A percentile compares a stretch with the other conserved stretches of the same genome.
These are phyloP conservation scores for Sporothrix humicola DNA, from an alignment of 2,329 filamentous ascomycete species.

Conservation along the genomic window DNA sequence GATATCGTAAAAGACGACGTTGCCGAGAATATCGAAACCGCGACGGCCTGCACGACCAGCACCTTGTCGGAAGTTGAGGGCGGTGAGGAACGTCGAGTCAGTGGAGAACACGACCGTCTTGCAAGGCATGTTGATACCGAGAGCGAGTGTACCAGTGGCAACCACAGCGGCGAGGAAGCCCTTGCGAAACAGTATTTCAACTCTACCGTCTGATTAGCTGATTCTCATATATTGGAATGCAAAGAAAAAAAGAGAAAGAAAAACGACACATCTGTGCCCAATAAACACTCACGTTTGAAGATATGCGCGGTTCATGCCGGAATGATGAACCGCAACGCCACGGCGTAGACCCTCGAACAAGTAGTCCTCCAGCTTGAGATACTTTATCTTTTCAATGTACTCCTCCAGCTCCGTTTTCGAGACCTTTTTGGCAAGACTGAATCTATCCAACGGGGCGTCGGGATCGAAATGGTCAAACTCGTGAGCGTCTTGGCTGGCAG, in stretches of 20 bases:
- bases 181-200: conserved; percentile 76
- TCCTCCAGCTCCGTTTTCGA: conserved; percentile 63
- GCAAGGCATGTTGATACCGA: conserved; percentile 85
- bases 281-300: conserved; percentile 61
- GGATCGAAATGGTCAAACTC: conserved; percentile 71
- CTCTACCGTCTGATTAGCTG: conserved; percentile 44
- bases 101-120: conserved; percentile 80
- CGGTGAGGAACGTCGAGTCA: conserved; percentile 74
- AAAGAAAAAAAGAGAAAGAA: conserved; percentile 19
- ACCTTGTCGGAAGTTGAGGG: conserved; percentile 77
- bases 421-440: conserved; percentile 70
- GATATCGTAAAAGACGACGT: conserved; percentile 77
- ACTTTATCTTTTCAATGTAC: conserved; percentile 58
- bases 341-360: conserved; percentile 67
- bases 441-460: conserved; percentile 64
- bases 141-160: conserved; percentile 75
- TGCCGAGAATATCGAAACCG: conserved; percentile 80
- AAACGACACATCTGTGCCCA: conserved; percentile 14
- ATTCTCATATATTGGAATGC: not conserved
- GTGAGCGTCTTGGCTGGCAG: conserved; percentile 60
- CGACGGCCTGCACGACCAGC: conserved; percentile 78
- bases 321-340: conserved; percentile 78
- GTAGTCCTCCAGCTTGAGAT: conserved; percentile 55
- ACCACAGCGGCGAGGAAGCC: conserved; percentile 73
- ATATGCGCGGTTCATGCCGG: conserved; percentile 79